Conservation (phyloP, 2,329 filamentous ascomycete genomes). For the Amesomyces nigricolor region DNA sequence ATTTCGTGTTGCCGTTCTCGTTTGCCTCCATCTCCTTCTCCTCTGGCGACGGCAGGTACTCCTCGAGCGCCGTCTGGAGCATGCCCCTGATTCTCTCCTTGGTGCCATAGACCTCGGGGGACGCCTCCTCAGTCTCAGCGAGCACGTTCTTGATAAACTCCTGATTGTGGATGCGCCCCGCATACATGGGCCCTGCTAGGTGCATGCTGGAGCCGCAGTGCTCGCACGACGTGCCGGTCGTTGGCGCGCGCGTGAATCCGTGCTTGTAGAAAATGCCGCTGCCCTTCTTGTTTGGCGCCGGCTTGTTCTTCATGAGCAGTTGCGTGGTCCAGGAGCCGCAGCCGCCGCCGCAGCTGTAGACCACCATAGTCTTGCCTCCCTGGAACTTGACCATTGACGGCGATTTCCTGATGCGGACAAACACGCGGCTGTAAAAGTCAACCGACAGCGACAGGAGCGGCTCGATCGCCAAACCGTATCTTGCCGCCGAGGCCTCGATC, state of each 20-base stretch:
- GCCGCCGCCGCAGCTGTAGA: constrained; percentile 84
- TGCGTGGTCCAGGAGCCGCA: constrained; percentile 92
- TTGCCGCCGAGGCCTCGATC: constrained; percentile 72
- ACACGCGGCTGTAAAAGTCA: constrained; percentile 89
- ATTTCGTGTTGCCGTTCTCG: constrained; percentile 29
- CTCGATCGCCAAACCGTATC: constrained; percentile 83
- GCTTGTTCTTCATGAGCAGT: constrained; percentile 64
- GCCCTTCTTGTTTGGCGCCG: constrained; percentile 64
- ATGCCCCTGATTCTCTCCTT: constrained; percentile 80
- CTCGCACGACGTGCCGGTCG: constrained; percentile 60
- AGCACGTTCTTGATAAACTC: constrained; percentile 78
- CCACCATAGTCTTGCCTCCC: constrained; percentile 84
- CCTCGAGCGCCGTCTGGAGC: constrained; percentile 82
- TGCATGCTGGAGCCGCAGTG: constrained; percentile 87
- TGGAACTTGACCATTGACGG: constrained; percentile 85
- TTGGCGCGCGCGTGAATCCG: constrained; percentile 64
- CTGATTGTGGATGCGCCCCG: constrained; percentile 76
- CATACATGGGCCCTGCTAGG: constrained; percentile 91
- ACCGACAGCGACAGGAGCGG: constrained; percentile 89
- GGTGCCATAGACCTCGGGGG: constrained; percentile 70
- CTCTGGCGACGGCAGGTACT: constrained; percentile 41
- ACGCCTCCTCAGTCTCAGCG: constrained; percentile 60
- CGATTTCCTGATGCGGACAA: constrained; percentile 74
- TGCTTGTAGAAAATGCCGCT: constrained; percentile 71
- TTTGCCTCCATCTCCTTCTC: constrained; percentile 35